Evolutionary conservation across 805 yeast species (phyloP).

Genomic region (Barnettozyma populi): DNA sequence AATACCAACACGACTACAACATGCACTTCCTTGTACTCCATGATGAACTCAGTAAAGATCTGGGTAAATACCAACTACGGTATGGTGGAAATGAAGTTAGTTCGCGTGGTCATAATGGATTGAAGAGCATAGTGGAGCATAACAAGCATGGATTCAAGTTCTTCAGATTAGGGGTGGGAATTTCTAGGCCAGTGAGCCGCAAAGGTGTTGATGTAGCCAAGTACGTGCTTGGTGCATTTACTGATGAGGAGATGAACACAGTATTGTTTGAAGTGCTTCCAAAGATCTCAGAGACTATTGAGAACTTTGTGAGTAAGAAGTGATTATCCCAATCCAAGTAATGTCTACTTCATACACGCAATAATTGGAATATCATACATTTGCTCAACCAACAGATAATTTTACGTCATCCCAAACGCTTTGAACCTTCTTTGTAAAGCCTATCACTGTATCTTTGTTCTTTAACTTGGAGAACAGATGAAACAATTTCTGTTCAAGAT

Average conservation of each 20-base stretch:
- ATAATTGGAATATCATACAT: neutral
- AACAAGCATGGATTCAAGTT: conserved; percentile 29
- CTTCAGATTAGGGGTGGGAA: conserved; percentile 69
- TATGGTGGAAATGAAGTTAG: conserved; percentile 45
- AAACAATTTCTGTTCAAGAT: conserved; percentile 9
- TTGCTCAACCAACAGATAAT: neutral
- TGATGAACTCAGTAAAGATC: conserved; percentile 66
- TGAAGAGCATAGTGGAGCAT: conserved; percentile 46
- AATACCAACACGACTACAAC: conserved; percentile 22
- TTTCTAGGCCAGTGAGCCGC: conserved; percentile 56
- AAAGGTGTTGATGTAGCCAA: conserved; percentile 41
- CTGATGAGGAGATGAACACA: conserved; percentile 35
- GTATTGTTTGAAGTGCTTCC: conserved; percentile 39
- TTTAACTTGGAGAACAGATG: conserved; percentile 5
- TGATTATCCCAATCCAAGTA: conserved; percentile 5
- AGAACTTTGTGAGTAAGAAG: conserved; percentile 45
- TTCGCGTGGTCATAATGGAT: conserved; percentile 82
- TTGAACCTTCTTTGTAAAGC: conserved; percentile 2
- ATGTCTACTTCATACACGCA: neutral
- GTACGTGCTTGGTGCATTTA: conserved; percentile 57
- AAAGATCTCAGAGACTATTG: conserved; percentile 33
- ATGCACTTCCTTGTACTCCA: conserved; percentile 57
- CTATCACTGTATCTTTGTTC: neutral
- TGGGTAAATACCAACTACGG: conserved; percentile 64
- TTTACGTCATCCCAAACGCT: conserved; percentile 5